A percentile compares a stretch with the other conserved stretches of the same genome.
phyloP scores from a whole-genome alignment of 164 flowering plant genomes.

The Stephania japonica region DNA sequence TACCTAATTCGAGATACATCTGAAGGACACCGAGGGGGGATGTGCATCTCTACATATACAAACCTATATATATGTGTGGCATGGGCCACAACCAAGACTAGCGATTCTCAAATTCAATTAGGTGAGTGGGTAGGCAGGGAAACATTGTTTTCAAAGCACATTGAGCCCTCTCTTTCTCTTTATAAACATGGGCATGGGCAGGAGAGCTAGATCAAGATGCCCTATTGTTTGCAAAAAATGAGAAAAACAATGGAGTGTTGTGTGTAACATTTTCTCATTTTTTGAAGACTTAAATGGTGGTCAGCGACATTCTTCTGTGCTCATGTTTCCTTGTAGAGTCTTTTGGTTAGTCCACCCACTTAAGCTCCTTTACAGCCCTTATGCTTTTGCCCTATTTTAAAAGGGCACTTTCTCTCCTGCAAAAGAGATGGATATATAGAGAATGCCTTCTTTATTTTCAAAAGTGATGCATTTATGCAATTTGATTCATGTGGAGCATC shows the following conservation, averaged over 20 bases:
- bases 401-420: neutral
- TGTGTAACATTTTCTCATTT: neutral
- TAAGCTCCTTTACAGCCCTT: conserved; percentile 6
- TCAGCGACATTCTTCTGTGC: conserved; percentile 25
- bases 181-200: neutral
- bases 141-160: neutral
- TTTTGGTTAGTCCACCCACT: conserved; percentile 13
- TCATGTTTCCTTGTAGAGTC: conserved; percentile 21
- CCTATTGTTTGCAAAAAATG: neutral
- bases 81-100: neutral
- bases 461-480: neutral
- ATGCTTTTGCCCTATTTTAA: neutral
- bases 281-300: conserved; percentile 4
- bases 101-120: neutral
- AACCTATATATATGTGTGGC: neutral
- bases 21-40: too few species aligned
- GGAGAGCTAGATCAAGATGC: neutral
- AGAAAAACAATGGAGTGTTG: too few species aligned
- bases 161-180: too few species aligned
- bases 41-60: neutral
- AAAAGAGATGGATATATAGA: neutral
- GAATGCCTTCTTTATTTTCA: neutral
- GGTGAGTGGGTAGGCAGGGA: neutral
- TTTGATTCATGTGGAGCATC: neutral
- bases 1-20: too few species aligned